phyloP scores from a whole-genome alignment of 345 rosid genomes.

The Eucalyptus paniculata region DNA sequence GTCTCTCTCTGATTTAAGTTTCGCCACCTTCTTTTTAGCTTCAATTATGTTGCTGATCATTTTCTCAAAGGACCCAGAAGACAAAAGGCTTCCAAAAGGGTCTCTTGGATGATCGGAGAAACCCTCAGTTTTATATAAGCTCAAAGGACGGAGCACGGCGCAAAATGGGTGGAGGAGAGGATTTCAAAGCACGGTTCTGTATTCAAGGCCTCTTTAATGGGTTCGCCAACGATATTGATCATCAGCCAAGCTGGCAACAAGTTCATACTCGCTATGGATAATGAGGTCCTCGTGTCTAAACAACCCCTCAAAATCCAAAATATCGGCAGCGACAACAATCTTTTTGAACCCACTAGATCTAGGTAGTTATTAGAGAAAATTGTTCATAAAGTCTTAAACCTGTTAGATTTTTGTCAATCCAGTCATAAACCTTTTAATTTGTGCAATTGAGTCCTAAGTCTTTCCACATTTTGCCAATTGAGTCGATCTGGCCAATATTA shows the following conservation, averaged over 20 bases:
- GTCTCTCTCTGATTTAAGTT: background rate
- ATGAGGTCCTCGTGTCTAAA: background rate
- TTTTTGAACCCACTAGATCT: background rate
- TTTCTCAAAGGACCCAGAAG: background rate
- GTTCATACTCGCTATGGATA: background rate
- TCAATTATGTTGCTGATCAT: background rate
- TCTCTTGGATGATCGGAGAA: background rate
- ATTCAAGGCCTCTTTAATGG: background rate
- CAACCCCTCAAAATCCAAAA: background rate
- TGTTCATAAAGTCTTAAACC: no score
- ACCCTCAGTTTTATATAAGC: background rate
- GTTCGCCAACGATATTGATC: background rate
- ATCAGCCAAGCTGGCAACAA: background rate
- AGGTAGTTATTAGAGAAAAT: background rate
- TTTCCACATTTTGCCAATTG: no score
- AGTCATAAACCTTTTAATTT: no score
- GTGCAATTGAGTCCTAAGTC: no score
- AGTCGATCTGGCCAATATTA: accelerated
- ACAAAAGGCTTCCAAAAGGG: background rate
- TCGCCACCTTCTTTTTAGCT: background rate
- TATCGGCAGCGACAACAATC: background rate
- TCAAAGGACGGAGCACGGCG: background rate
- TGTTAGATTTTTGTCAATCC: accelerated
- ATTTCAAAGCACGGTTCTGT: background rate
- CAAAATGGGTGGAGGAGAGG: background rate